Conservation (phyloP, 139 green algal genomes). For the Tetradesmus obliquus region DNA sequence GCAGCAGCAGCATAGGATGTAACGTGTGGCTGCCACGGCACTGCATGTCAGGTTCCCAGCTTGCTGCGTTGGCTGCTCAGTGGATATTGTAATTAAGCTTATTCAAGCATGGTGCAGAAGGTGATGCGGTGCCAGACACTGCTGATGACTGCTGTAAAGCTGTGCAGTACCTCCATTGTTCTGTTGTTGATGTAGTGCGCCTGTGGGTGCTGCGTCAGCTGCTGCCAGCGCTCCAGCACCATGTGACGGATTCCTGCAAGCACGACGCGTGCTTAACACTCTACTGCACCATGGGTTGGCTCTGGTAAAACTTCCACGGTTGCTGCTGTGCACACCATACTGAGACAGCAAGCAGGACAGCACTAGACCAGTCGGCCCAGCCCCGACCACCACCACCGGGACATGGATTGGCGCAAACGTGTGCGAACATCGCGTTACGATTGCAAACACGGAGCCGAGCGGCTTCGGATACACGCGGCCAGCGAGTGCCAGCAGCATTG, state of each 20-base stretch:
- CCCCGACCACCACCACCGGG: constrained; percentile 83
- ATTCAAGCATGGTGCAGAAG: neutral
- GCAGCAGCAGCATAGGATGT: neutral
- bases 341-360: constrained; percentile 74
- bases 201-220: constrained; percentile 79
- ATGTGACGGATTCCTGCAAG: constrained; percentile 64
- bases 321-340: constrained; percentile 51
- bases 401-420: neutral
- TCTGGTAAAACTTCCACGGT: neutral
- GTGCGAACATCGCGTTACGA: neutral
- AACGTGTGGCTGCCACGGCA: neutral
- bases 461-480: neutral
- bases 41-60: too few species aligned
- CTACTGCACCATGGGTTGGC: neutral
- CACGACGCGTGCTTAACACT: neutral
- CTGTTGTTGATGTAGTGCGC: constrained; percentile 97
- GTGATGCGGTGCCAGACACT: neutral
- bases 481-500: neutral
- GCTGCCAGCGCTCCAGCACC: constrained; percentile 70
- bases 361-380: constrained; percentile 83
- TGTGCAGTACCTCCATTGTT: constrained; percentile 87
- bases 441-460: neutral
- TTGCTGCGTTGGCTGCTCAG: too few species aligned
- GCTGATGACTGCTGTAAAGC: neutral
- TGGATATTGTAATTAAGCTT: too few species aligned